These are phyloP conservation scores for Saccharomyces hybrid DNA, from an alignment of 1,139 yeast genomes.

Conservation along the genomic window DNA sequence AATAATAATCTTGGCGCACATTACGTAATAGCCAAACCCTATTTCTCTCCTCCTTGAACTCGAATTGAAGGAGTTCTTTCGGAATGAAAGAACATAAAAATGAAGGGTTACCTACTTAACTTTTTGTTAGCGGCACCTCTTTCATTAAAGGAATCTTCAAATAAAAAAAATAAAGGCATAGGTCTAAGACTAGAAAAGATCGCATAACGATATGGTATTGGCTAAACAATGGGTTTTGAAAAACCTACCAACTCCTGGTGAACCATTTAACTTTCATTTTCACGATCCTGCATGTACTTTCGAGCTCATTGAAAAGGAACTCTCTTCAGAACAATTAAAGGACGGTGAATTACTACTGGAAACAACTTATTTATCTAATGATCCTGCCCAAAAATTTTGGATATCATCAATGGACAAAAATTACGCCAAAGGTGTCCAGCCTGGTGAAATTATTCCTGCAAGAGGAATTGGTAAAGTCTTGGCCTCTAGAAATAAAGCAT, in stretches of 20 bases:
- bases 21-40: too few species aligned
- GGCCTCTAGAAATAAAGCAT: slow-evolving; percentile 38
- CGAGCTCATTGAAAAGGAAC: slow-evolving; percentile 27
- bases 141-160: too few species aligned
- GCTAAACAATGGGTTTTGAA: slow-evolving; percentile 32
- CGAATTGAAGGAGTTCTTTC: too few species aligned
- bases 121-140: too few species aligned
- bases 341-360: slow-evolving; percentile 44
- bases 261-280: slow-evolving; percentile 30
- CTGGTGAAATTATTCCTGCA: slow-evolving; percentile 45
- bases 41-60: too few species aligned
- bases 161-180: too few species aligned
- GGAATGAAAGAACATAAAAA: too few species aligned
- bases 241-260: slow-evolving; percentile 23
- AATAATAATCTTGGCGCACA: too few species aligned
- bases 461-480: slow-evolving; percentile 45
- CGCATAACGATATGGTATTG: slow-evolving; percentile 14
- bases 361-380: slow-evolving; percentile 49
- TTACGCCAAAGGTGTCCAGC: slow-evolving; percentile 42
- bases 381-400: slow-evolving; percentile 63
- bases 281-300: slow-evolving; percentile 35
- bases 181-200: too few species aligned
- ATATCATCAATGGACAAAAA: slow-evolving; percentile 40
- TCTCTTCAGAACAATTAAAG: slow-evolving; percentile 31
- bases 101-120: too few species aligned